Percentiles rank a stretch among this genome's conserved stretches.
Conservation (phyloP, 2,329 filamentous ascomycete genomes). For the Geosmithia morbida region DNA sequence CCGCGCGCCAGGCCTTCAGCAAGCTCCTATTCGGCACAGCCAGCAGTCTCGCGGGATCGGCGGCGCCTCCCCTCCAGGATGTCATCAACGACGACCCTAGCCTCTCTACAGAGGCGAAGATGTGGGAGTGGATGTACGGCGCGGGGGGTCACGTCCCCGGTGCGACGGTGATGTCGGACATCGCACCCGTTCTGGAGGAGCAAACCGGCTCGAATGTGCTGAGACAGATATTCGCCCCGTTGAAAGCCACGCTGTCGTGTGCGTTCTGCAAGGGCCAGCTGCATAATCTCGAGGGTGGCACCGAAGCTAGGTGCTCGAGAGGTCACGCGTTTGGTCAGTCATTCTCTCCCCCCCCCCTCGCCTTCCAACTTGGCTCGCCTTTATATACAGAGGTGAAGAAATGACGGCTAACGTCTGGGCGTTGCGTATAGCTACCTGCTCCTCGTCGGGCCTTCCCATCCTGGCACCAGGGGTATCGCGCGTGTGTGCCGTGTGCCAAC, state of each 20-base stretch:
- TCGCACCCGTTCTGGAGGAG: neutral
- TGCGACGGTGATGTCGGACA: slow-evolving; percentile 12
- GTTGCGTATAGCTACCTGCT: slow-evolving; percentile 28
- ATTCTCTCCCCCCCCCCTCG: neutral
- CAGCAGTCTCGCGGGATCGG: neutral
- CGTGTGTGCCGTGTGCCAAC: slow-evolving; percentile 38
- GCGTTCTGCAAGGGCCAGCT: slow-evolving; percentile 29
- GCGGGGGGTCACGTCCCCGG: slow-evolving; percentile 30
- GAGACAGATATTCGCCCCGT: slow-evolving; percentile 20
- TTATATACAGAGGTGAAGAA: neutral
- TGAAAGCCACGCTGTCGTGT: slow-evolving; percentile 24
- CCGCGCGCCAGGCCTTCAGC: slow-evolving; percentile 24
- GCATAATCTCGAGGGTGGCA: slow-evolving; percentile 9
- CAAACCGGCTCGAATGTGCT: slow-evolving; percentile 7
- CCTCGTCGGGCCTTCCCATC: slow-evolving; percentile 38
- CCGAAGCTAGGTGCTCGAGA: slow-evolving; percentile 21
- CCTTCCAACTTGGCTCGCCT: neutral
- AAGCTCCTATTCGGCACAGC: slow-evolving; percentile 21
- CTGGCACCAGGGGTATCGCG: slow-evolving; percentile 36
- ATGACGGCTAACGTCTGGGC: neutral
- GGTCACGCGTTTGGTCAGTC: slow-evolving; percentile 25
- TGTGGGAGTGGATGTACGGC: slow-evolving; percentile 47
- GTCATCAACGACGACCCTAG: neutral
- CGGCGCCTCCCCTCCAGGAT: neutral
- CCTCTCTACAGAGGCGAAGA: slow-evolving; percentile 37